Evolutionary conservation across 2,329 filamentous ascomycete species (phyloP).

Genomic region (Neofusicoccum parvum): DNA sequence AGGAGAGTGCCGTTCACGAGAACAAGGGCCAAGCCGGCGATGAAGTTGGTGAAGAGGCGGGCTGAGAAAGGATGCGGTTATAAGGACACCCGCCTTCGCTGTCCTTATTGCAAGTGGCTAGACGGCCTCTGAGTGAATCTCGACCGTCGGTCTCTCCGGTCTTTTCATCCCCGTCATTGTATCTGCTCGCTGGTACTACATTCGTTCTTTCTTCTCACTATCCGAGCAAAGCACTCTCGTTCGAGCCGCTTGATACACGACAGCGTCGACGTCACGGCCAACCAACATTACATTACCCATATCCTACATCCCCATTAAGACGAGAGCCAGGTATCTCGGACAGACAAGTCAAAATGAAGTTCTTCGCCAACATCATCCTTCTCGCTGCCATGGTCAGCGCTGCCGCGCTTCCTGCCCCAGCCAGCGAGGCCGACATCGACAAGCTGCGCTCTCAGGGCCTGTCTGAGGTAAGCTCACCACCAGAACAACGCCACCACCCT

Average conservation of each 20-base stretch:
- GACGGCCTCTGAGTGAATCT: neutral
- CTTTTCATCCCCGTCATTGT: too few species aligned
- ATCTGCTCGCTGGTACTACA: neutral
- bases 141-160: neutral
- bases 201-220: neutral
- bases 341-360: constrained; percentile 3
- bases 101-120: neutral
- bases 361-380: neutral
- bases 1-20: constrained; percentile 1
- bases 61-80: neutral
- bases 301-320: neutral
- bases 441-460: constrained; percentile 27
- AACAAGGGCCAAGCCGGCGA: neutral
- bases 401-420: constrained; percentile 5
- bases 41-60: neutral
- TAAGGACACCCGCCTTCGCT: neutral
- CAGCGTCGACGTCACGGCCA: neutral
- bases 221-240: neutral
- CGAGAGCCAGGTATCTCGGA: neutral
- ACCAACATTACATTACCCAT: neutral
- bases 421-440: constrained; percentile 18
- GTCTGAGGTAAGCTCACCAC: constrained; percentile 27
- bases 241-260: neutral
- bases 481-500: neutral
- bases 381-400: neutral